These are phyloP conservation scores for Phaseolus lunatus DNA, from an alignment of 306 rosid genomes.

Conservation along the genomic window DNA sequence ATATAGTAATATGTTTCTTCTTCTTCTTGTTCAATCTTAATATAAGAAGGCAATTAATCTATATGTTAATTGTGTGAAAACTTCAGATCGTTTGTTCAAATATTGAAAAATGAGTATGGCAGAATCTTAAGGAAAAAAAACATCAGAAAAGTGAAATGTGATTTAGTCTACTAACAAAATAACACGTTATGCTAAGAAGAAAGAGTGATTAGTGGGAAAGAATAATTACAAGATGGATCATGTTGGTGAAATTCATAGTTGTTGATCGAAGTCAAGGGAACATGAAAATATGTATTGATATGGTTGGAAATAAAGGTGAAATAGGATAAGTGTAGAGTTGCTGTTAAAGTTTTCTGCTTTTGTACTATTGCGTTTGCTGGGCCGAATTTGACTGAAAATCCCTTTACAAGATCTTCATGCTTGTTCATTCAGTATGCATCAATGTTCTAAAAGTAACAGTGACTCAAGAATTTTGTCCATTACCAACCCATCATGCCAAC, in stretches of 20 bases:
- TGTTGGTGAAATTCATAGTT: constrained; percentile 16
- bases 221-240: constrained; percentile 18
- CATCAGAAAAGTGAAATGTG: too few species aligned
- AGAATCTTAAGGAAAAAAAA: too few species aligned
- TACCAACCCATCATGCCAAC: constrained; percentile 39
- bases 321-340: constrained; percentile 35
- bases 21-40: too few species aligned
- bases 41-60: too few species aligned
- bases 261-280: constrained; percentile 43
- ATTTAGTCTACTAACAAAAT: neutral
- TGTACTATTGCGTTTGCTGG: constrained; percentile 47
- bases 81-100: too few species aligned
- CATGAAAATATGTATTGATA: constrained; percentile 41
- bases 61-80: too few species aligned
- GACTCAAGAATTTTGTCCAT: constrained; percentile 46
- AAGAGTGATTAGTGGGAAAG: constrained; percentile 30
- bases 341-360: constrained; percentile 37
- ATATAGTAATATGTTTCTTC: too few species aligned
- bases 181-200: neutral
- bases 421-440: constrained; percentile 40
- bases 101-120: too few species aligned
- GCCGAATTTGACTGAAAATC: constrained; percentile 50
- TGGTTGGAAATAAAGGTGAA: constrained; percentile 37
- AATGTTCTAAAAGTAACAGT: constrained; percentile 33
- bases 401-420: constrained; percentile 43